A percentile compares a stretch with the other conserved stretches of the same genome.
These are phyloP conservation scores for Mariannaea elegans DNA, from an alignment of 2,329 filamentous ascomycete species.

Conservation along the genomic window DNA sequence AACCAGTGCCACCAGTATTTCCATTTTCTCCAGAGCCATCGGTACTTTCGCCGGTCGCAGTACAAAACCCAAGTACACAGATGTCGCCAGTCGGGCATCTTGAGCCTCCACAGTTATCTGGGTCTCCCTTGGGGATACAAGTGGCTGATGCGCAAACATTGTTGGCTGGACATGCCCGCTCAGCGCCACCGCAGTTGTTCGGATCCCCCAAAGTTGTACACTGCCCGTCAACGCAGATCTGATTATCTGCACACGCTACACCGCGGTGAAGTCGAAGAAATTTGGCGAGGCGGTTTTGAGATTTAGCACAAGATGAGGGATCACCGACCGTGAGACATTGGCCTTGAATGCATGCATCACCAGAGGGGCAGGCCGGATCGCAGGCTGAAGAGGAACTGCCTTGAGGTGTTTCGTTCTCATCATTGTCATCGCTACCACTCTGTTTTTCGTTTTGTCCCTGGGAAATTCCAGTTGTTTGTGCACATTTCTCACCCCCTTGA, in stretches of 20 bases:
- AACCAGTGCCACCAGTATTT: not conserved
- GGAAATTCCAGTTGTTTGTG: no score
- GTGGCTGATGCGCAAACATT: constrained; percentile 24
- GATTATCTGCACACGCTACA: constrained; percentile 7
- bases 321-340: not conserved
- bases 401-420: not conserved
- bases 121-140: constrained; percentile 22
- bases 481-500: no score
- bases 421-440: no score
- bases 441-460: no score
- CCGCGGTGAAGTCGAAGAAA: not conserved
- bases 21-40: not conserved
- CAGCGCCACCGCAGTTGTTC: constrained; percentile 13
- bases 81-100: constrained; percentile 17
- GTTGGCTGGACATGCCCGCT: constrained; percentile 18
- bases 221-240: constrained; percentile 23
- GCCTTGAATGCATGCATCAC: not conserved
- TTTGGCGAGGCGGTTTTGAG: not conserved
- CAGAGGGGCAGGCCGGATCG: not conserved
- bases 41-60: not conserved
- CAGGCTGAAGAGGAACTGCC: not conserved
- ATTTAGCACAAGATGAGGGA: not conserved
- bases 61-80: constrained; percentile 28
- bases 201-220: constrained; percentile 15
- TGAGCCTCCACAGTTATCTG: constrained; percentile 10